Evolutionary conservation across 2,329 filamentous ascomycete species (phyloP).

Genomic region (Penicillium rolfsii): DNA sequence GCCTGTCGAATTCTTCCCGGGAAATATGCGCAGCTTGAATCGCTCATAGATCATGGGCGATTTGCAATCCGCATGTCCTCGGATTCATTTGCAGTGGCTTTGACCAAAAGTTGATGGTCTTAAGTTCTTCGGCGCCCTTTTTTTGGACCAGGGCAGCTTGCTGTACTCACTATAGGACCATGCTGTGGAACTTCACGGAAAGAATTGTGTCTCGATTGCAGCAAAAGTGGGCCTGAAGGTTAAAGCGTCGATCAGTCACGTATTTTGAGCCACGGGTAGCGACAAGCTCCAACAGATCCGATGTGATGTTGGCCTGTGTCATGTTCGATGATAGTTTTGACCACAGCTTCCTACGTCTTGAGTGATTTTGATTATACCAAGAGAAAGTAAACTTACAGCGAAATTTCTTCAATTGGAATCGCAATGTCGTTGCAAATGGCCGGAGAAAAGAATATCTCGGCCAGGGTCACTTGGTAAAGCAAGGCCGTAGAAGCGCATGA

Average conservation of each 20-base stretch:
- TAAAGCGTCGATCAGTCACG: too few relatives aligned
- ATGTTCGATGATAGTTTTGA: too few relatives aligned
- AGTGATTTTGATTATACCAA: too few relatives aligned
- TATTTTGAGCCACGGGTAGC: too few relatives aligned
- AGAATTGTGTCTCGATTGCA: neutral
- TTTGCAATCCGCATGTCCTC: neutral
- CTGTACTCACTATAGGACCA: neutral
- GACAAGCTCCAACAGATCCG: too few relatives aligned
- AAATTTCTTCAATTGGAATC: neutral
- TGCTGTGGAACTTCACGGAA: constrained; percentile 4
- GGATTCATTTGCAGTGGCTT: neutral
- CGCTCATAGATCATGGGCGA: neutral
- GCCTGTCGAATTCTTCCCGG: neutral
- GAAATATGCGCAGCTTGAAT: neutral
- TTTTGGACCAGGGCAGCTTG: neutral
- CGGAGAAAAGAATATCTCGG: constrained; percentile 16
- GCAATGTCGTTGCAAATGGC: constrained; percentile 9
- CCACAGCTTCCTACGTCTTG: too few relatives aligned
- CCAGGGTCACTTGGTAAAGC: constrained; percentile 27
- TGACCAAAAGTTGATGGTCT: neutral
- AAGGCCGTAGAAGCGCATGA: constrained; percentile 28
- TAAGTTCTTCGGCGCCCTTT: neutral
- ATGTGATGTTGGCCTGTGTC: too few relatives aligned
- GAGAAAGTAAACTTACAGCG: too few relatives aligned
- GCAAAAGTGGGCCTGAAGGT: neutral